Evolutionary conservation across 2,329 filamentous ascomycete genomes (phyloP).

Genomic region (Microcera coccophila): DNA sequence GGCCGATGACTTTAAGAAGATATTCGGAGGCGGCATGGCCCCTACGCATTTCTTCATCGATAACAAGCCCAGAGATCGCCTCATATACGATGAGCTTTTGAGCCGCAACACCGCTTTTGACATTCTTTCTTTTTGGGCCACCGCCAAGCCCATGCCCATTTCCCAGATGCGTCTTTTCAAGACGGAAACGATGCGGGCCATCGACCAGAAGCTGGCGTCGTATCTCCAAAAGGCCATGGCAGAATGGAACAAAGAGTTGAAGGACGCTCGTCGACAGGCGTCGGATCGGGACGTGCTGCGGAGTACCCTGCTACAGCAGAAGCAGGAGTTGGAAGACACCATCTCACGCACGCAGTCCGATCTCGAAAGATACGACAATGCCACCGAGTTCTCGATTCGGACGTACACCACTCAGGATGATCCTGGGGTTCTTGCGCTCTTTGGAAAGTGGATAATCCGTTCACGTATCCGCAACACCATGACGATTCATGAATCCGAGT

Average conservation of each 20-base stretch:
- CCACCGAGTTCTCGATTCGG: background rate
- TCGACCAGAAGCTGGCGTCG: background rate
- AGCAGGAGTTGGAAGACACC: background rate
- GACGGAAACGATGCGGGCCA: background rate
- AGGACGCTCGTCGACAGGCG: background rate
- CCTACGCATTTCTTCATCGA: background rate
- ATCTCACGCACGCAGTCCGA: background rate
- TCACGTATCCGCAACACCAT: background rate
- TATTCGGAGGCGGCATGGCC: background rate
- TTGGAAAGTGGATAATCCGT: background rate
- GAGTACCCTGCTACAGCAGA: background rate
- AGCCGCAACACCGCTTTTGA: background rate
- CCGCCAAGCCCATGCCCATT: background rate
- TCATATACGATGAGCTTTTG: background rate
- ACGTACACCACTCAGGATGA: background rate
- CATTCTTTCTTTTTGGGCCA: background rate
- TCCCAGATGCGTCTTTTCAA: background rate
- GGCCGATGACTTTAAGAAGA: background rate
- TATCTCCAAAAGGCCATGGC: background rate
- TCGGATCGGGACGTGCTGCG: background rate
- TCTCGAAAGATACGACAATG: background rate
- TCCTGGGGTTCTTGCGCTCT: background rate
- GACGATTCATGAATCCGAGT: background rate
- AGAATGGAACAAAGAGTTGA: background rate
- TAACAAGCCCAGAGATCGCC: background rate